Percentiles rank a stretch among this genome's conserved stretches.
Evolutionary conservation across 257 asterid genomes (phyloP).

Genomic region (Linderniella brevidens): DNA sequence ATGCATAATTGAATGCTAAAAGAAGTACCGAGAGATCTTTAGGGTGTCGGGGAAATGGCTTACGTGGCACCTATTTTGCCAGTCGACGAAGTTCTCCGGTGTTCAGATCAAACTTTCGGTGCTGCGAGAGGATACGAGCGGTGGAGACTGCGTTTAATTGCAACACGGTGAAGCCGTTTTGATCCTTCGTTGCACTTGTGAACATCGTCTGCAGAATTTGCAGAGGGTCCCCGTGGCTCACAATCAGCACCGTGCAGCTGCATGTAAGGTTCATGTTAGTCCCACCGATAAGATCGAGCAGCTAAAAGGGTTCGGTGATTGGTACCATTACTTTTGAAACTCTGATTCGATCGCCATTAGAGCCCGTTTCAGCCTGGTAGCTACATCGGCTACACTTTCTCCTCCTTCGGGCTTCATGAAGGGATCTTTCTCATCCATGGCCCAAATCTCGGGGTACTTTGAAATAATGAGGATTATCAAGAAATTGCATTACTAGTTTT

Average conservation of each 20-base stretch:
- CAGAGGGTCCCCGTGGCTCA: slow-evolving; percentile 94
- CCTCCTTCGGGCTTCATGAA: slow-evolving; percentile 83
- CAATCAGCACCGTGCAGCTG: slow-evolving; percentile 66
- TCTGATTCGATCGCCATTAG: slow-evolving; percentile 45
- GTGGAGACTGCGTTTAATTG: no score
- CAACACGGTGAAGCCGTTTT: not conserved
- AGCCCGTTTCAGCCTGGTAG: slow-evolving; percentile 57
- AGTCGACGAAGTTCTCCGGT: no score
- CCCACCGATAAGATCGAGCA: not conserved
- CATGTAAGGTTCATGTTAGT: slow-evolving; percentile 6
- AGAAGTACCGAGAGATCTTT: no score
- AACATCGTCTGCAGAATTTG: slow-evolving; percentile 72
- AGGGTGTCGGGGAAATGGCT: no score
- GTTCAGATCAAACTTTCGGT: no score
- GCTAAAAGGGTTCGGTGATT: not conserved
- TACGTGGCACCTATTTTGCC: no score
- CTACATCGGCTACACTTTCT: slow-evolving; percentile 95
- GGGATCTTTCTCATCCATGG: slow-evolving; percentile 81
- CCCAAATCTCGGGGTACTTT: slow-evolving; percentile 89
- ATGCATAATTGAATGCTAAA: no score
- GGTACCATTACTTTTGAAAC: slow-evolving; percentile 36
- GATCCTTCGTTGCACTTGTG: slow-evolving; percentile 29
- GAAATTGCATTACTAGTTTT: not conserved
- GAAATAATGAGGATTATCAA: slow-evolving; percentile 6
- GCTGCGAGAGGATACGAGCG: no score